Evolutionary conservation across 495 filamentous ascomycete species (phyloP).

Genomic region (Xylaria palmicola): DNA sequence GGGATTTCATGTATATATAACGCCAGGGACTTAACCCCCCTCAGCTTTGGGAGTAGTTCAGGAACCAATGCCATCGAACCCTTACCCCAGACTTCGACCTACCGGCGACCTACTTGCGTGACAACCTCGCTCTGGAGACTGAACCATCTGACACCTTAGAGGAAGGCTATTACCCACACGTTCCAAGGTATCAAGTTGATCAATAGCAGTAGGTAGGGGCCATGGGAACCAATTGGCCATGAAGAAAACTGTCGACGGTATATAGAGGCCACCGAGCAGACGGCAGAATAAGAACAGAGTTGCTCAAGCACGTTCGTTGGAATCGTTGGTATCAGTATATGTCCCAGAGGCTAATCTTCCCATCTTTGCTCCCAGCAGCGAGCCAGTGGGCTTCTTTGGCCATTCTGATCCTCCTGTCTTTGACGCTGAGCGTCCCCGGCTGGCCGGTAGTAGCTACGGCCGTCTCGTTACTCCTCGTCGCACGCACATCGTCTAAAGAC

Average conservation of each 20-base stretch:
- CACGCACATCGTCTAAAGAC: neutral
- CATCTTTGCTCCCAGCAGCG: conserved; percentile 89
- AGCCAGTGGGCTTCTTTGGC: conserved; percentile 81
- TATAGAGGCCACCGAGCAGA: neutral
- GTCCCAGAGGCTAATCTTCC: conserved; percentile 95
- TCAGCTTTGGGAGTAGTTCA: no score
- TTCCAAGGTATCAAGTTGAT: no score
- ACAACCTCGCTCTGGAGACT: no score
- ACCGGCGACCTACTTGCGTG: no score
- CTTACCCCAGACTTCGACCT: no score
- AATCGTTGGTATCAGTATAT: conserved; percentile 61
- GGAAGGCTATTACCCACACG: no score
- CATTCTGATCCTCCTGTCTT: conserved; percentile 61
- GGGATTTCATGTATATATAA: no score
- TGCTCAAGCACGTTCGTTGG: neutral
- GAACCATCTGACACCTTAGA: no score
- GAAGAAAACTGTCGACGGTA: neutral
- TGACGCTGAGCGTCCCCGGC: conserved; percentile 49
- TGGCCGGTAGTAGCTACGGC: conserved; percentile 22
- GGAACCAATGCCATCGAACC: no score
- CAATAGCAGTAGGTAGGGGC: no score
- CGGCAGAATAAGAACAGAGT: neutral
- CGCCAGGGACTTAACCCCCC: no score
- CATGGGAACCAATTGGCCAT: no score
- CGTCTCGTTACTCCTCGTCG: neutral